phyloP scores from a whole-genome alignment of 2,329 filamentous ascomycete genomes.

The Diaporthe eres region DNA sequence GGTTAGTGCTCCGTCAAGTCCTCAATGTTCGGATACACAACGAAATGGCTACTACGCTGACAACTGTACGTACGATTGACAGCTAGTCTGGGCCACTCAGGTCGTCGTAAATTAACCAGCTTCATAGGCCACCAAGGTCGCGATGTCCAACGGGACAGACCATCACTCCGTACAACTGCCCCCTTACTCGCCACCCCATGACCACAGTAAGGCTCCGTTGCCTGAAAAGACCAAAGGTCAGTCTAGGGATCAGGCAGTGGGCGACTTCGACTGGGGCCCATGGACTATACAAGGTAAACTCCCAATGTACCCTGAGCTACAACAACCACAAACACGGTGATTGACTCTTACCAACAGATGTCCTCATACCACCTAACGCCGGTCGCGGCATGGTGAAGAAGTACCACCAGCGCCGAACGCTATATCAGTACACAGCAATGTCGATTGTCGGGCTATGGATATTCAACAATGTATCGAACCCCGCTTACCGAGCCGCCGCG shows the following conservation, averaged over 20 bases:
- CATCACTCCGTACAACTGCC: neutral
- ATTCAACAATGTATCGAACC: neutral
- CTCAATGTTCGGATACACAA: neutral
- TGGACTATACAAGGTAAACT: neutral
- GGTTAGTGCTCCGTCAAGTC: neutral
- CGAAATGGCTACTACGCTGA: neutral
- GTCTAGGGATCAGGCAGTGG: neutral
- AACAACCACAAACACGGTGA: neutral
- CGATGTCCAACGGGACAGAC: neutral
- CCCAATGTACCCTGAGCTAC: neutral
- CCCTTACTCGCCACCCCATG: neutral
- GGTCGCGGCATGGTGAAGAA: constrained; percentile 6
- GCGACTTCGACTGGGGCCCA: neutral
- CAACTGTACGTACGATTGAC: neutral
- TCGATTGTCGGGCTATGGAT: neutral
- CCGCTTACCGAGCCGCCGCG: neutral
- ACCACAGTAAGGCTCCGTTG: neutral
- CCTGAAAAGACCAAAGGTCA: neutral
- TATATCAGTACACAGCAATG: neutral
- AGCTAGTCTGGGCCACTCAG: neutral
- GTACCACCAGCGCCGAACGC: neutral
- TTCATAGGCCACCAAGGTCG: neutral
- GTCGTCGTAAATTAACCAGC: no score
- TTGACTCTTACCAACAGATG: neutral
- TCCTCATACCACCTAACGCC: neutral